Evolutionary conservation across 1,139 yeast species (phyloP).

Genomic region (Zygosaccharomyces pseudobailii): DNA sequence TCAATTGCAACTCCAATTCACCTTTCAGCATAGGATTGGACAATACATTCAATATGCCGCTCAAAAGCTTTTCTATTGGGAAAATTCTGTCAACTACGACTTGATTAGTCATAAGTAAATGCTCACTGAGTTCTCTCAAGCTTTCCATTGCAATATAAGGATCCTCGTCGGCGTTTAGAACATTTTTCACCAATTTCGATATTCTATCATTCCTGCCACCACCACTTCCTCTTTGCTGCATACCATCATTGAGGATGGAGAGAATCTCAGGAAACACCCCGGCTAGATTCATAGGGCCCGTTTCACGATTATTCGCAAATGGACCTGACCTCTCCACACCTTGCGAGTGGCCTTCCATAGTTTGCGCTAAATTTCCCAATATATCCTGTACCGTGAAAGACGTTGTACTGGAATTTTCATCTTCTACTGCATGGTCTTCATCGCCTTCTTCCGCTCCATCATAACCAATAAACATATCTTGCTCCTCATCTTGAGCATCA

Average conservation of each 20-base stretch:
- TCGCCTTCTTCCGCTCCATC: slow-evolving; percentile 19
- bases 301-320: slow-evolving; percentile 9
- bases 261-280: slow-evolving; percentile 37
- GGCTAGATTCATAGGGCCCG: slow-evolving; percentile 15
- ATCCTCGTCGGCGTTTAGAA: slow-evolving; percentile 37
- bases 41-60: slow-evolving; percentile 55
- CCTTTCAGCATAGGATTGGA: slow-evolving; percentile 54
- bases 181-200: slow-evolving; percentile 24
- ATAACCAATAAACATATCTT: not conserved
- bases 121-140: slow-evolving; percentile 57
- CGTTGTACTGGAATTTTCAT: slow-evolving; percentile 18
- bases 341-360: slow-evolving; percentile 16
- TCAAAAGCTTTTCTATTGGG: slow-evolving; percentile 56
- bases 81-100: slow-evolving; percentile 58
- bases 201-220: slow-evolving; percentile 20
- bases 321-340: slow-evolving; percentile 23
- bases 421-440: slow-evolving; percentile 17
- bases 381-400: slow-evolving; percentile 9
- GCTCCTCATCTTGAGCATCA: slow-evolving; percentile 7
- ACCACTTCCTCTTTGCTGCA: slow-evolving; percentile 19
- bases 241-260: slow-evolving; percentile 39
- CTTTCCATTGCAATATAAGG: slow-evolving; percentile 51
- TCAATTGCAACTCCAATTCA: slow-evolving; percentile 72
- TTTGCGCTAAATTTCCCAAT: slow-evolving; percentile 10
- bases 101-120: slow-evolving; percentile 64